phyloP scores from a whole-genome alignment of 768 basidiomycete genomes.

The Hypholoma sublateritium region DNA sequence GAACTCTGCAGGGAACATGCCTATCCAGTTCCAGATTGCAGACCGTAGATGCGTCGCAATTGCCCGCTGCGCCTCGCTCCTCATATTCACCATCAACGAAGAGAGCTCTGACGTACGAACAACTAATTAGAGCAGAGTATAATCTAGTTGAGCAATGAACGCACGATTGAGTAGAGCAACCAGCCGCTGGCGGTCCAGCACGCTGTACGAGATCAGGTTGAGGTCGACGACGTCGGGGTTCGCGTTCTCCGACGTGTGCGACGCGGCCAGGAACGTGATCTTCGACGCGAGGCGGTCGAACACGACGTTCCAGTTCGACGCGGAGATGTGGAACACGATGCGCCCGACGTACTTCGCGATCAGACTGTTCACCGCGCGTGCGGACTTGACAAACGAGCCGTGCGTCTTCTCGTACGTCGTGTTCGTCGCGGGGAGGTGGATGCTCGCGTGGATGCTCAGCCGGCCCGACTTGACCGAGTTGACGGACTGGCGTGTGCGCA shows the following conservation, averaged over 20 bases:
- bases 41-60: constrained; percentile 71
- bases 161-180: constrained; percentile 69
- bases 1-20: constrained; percentile 75
- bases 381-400: constrained; percentile 55
- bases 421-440: constrained; percentile 38
- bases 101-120: constrained; percentile 59
- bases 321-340: constrained; percentile 84
- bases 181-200: constrained; percentile 68
- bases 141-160: constrained; percentile 13
- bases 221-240: constrained; percentile 72
- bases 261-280: constrained; percentile 64
- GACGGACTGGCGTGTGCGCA: constrained; percentile 45
- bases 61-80: constrained; percentile 66
- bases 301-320: constrained; percentile 84
- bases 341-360: constrained; percentile 74
- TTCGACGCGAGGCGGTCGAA: constrained; percentile 67
- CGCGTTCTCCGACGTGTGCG: constrained; percentile 20
- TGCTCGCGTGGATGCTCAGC: constrained; percentile 37
- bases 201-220: constrained; percentile 74
- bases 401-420: constrained; percentile 62
- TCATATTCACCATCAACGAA: constrained; percentile 81
- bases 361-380: constrained; percentile 54
- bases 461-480: constrained; percentile 36
- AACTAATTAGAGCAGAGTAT: neutral
- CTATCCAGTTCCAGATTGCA: constrained; percentile 91